Percentiles rank a stretch among this genome's conserved stretches.
phyloP scores from a whole-genome alignment of 208 protist species.

The Phytomonas sp. region DNA sequence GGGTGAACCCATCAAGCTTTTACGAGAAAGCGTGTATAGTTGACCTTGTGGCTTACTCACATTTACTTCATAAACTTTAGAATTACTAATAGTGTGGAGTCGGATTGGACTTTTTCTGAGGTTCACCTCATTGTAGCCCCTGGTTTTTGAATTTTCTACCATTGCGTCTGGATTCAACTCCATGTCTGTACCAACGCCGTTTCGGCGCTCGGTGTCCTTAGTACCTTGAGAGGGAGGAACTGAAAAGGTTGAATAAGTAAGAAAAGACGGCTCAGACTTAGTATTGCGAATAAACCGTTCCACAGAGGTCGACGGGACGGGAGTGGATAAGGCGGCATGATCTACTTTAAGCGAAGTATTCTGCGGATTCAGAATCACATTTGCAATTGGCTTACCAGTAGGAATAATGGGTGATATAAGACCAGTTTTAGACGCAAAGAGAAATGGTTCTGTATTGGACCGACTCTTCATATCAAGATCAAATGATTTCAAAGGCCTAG shows the following conservation, averaged over 20 bases:
- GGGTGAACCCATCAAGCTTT: neutral
- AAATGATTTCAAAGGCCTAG: neutral
- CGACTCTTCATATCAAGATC: neutral
- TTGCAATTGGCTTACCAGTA: neutral
- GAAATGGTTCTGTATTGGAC: neutral
- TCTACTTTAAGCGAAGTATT: neutral
- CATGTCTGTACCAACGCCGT: neutral
- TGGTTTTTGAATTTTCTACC: neutral
- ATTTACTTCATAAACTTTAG: neutral
- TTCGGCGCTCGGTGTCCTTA: neutral
- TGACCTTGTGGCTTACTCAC: neutral
- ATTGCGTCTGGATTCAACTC: neutral
- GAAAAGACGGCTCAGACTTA: neutral
- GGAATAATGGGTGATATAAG: neutral
- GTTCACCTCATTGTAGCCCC: neutral
- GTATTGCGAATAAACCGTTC: neutral
- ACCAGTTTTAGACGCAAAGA: neutral
- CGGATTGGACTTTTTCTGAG: neutral
- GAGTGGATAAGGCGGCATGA: neutral
- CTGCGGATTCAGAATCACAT: neutral
- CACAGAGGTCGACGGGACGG: neutral
- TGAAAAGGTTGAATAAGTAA: neutral
- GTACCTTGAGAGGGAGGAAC: neutral
- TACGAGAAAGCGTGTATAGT: neutral
- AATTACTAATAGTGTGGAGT: neutral